Evolutionary conservation across 2,329 filamentous ascomycete species (phyloP).

Genomic region (Penicillium sp.): DNA sequence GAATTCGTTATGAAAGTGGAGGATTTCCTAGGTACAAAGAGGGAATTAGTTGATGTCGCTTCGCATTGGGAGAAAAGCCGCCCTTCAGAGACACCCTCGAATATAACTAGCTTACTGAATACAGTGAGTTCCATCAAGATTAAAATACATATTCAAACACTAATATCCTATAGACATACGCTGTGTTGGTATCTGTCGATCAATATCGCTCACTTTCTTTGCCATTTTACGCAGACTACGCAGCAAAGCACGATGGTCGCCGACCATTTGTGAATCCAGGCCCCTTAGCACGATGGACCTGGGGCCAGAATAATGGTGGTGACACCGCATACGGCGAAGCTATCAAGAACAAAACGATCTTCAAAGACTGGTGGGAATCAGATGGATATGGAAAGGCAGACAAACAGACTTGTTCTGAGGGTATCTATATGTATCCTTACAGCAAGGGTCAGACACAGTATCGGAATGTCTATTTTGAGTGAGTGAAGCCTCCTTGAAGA

Average conservation of each 20-base stretch:
- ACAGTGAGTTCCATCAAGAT: not conserved
- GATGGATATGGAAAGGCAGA: slow-evolving; percentile 26
- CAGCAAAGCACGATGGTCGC: slow-evolving; percentile 22
- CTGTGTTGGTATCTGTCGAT: slow-evolving; percentile 17
- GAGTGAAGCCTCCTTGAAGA: not conserved
- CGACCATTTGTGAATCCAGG: slow-evolving; percentile 33
- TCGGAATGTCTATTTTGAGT: slow-evolving; percentile 20
- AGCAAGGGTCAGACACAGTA: slow-evolving; percentile 21
- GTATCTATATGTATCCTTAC: slow-evolving; percentile 32
- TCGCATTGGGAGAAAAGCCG: slow-evolving; percentile 26
- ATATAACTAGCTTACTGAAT: slow-evolving; percentile 8
- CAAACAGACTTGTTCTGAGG: slow-evolving; percentile 32
- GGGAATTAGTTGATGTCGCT: slow-evolving; percentile 29
- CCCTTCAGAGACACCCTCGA: slow-evolving; percentile 13
- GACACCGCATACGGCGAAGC: slow-evolving; percentile 26
- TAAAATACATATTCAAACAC: not conserved
- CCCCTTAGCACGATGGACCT: slow-evolving; percentile 26
- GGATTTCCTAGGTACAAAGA: slow-evolving; percentile 25
- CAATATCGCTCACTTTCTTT: slow-evolving; percentile 19
- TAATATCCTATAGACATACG: slow-evolving; percentile 17
- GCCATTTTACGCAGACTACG: slow-evolving; percentile 32
- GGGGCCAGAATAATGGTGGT: slow-evolving; percentile 21
- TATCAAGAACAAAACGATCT: slow-evolving; percentile 34
- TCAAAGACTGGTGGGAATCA: slow-evolving; percentile 36
- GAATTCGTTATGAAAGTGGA: slow-evolving; percentile 25